Percentiles rank a stretch among this genome's conserved stretches.
Evolutionary conservation across 1,284 basidiomycete genomes (phyloP).

Genomic region (Veloporphyrellus conicus): DNA sequence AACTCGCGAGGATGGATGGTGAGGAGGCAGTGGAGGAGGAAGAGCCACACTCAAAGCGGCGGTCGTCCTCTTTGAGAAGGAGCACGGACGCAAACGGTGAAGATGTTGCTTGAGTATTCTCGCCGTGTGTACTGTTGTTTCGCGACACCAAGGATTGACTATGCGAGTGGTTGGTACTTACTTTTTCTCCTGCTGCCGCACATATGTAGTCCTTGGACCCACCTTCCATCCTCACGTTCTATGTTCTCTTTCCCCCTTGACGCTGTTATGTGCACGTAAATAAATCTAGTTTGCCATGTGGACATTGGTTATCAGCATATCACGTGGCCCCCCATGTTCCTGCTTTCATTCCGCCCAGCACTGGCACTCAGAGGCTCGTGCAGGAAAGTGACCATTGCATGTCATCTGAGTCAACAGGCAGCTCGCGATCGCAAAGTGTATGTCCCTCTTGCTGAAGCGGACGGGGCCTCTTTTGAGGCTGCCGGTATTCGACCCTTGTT

Average conservation of each 20-base stretch:
- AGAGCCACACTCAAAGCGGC: constrained; percentile 12
- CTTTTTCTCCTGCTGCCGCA: constrained; percentile 3
- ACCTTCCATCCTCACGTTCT: constrained; percentile 31
- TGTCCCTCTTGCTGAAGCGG: not conserved
- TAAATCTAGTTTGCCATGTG: constrained; percentile 9
- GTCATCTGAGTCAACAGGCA: constrained; percentile 21
- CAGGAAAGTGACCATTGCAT: constrained; percentile 12
- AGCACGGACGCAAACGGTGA: constrained; percentile 5
- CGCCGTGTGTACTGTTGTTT: constrained; percentile 6
- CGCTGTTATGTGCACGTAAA: constrained; percentile 3
- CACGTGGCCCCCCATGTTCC: constrained; percentile 23
- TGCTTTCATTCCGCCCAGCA: constrained; percentile 13
- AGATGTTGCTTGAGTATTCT: constrained; percentile 5
- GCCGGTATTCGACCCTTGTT: constrained; percentile 50
- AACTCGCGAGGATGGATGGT: constrained; percentile 59
- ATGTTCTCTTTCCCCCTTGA: not conserved
- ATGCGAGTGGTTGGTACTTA: constrained; percentile 5
- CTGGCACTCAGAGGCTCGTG: constrained; percentile 12
- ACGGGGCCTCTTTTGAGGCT: constrained; percentile 40
- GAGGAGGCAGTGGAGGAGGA: constrained; percentile 26
- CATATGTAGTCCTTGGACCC: constrained; percentile 8
- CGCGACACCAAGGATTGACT: constrained; percentile 3
- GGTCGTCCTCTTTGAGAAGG: constrained; percentile 11
- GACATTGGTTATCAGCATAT: not conserved
- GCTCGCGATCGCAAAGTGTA: constrained; percentile 1